A percentile compares a stretch with the other conserved stretches of the same genome.
Evolutionary conservation across 148 eudicot genomes (phyloP).

Genomic region (Rhododendron ferrugineum): DNA sequence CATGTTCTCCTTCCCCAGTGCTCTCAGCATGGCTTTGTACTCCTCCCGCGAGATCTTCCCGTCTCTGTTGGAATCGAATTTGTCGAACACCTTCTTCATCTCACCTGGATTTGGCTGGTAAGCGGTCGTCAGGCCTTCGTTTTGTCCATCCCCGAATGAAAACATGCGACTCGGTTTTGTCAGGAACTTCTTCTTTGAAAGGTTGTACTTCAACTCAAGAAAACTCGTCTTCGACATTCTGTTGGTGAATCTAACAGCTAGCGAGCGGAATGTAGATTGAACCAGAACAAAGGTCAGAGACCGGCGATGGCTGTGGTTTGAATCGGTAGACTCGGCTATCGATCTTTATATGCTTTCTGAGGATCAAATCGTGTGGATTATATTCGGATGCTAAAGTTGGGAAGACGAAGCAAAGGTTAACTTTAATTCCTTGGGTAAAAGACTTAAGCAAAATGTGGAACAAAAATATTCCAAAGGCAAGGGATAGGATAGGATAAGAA

Average conservation of each 20-base stretch:
- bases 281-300: not conserved
- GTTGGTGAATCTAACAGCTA: not conserved
- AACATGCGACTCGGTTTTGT: slow-evolving; percentile 41
- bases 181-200: slow-evolving; percentile 40
- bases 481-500: not conserved
- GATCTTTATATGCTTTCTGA: not conserved
- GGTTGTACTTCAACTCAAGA: slow-evolving; percentile 58
- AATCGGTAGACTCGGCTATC: not conserved
- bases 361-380: not conserved
- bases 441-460: not conserved
- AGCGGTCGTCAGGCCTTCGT: slow-evolving; percentile 27
- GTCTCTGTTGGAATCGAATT: slow-evolving; percentile 57
- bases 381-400: not conserved
- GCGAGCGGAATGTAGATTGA: not conserved
- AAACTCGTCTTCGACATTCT: slow-evolving; percentile 38
- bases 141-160: slow-evolving; percentile 34
- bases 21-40: slow-evolving; percentile 54
- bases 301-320: not conserved
- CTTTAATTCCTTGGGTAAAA: not conserved
- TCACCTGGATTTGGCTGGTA: slow-evolving; percentile 46
- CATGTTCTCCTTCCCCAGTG: slow-evolving; percentile 37
- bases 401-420: slow-evolving; percentile 1
- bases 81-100: slow-evolving; percentile 51
- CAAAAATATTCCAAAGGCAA: slow-evolving; percentile 1
- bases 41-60: slow-evolving; percentile 70